Percentiles rank a stretch among this genome's conserved stretches.
These are phyloP conservation scores for Pseudogymnoascus destructans DNA, from an alignment of 2,329 filamentous ascomycete genomes.

Conservation along the genomic window DNA sequence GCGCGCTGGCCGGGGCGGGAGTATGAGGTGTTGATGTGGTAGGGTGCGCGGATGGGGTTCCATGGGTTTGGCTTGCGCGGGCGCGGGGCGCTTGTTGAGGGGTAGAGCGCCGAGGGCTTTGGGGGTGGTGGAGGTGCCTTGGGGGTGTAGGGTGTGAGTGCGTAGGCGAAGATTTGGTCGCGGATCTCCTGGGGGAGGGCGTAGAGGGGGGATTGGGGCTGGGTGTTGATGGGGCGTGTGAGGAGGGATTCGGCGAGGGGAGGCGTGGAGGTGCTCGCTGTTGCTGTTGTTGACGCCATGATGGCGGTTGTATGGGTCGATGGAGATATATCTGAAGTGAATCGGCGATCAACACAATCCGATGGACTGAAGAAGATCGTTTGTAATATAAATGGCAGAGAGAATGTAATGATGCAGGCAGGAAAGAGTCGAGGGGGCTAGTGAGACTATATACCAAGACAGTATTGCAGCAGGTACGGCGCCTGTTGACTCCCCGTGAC, in stretches of 20 bases:
- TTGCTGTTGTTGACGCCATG: neutral
- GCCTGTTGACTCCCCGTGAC: neutral
- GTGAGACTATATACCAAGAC: neutral
- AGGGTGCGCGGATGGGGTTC: neutral
- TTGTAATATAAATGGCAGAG: neutral
- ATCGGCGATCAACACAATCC: neutral
- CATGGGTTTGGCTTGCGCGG: neutral
- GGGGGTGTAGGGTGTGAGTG: neutral
- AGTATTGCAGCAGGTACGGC: no score
- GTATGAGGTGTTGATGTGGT: neutral
- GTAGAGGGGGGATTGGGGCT: neutral
- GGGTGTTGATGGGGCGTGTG: neutral
- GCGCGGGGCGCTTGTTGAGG: neutral
- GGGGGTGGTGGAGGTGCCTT: neutral
- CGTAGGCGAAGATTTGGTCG: constrained; percentile 1
- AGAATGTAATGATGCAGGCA: neutral
- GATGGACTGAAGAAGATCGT: neutral
- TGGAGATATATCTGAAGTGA: neutral
- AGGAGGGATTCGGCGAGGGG: neutral
- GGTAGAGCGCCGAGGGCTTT: neutral
- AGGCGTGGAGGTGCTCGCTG: neutral
- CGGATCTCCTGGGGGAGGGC: neutral
- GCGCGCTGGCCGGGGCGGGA: neutral
- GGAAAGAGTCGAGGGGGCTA: neutral
- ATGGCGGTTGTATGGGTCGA: neutral